Evolutionary conservation across 2,329 filamentous ascomycete genomes (phyloP).

Genomic region (Sporothrix pseudoabietina): DNA sequence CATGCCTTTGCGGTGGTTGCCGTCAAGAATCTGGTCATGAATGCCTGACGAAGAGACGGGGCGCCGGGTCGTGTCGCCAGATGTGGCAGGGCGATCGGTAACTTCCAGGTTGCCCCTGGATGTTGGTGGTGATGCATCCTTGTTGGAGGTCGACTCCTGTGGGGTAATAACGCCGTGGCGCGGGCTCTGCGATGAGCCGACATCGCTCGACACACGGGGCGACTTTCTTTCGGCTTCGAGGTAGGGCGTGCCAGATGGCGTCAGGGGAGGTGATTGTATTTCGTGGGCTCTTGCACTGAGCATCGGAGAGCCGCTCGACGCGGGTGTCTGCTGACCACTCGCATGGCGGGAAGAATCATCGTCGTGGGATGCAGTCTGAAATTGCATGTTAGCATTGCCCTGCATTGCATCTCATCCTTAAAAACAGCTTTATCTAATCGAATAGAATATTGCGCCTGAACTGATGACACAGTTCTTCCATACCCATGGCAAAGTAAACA

Average conservation of each 20-base stretch:
- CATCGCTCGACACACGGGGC: slow-evolving; percentile 33
- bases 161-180: slow-evolving; percentile 60
- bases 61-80: slow-evolving; percentile 47
- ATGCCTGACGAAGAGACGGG: slow-evolving; percentile 45
- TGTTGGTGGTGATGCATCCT: slow-evolving; percentile 51
- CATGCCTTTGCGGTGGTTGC: slow-evolving; percentile 56
- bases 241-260: slow-evolving; percentile 72
- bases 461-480: not conserved
- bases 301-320: slow-evolving; percentile 66
- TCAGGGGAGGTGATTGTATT: slow-evolving; percentile 86
- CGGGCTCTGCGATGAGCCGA: slow-evolving; percentile 33
- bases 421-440: not conserved
- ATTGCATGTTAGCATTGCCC: not conserved
- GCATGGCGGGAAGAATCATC: slow-evolving; percentile 58
- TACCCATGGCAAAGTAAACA: not conserved
- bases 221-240: slow-evolving; percentile 44
- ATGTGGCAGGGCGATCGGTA: slow-evolving; percentile 45
- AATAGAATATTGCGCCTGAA: not conserved
- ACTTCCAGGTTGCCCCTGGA: slow-evolving; percentile 44
- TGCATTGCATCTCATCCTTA: not conserved
- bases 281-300: slow-evolving; percentile 68
- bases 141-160: slow-evolving; percentile 67
- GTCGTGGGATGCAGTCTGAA: slow-evolving; percentile 61
- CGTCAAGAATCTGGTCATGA: slow-evolving; percentile 35
- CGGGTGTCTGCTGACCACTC: slow-evolving; percentile 66